Evolutionary conservation across 257 asterid genomes (phyloP).

Genomic region (Knoxia roxburghii): DNA sequence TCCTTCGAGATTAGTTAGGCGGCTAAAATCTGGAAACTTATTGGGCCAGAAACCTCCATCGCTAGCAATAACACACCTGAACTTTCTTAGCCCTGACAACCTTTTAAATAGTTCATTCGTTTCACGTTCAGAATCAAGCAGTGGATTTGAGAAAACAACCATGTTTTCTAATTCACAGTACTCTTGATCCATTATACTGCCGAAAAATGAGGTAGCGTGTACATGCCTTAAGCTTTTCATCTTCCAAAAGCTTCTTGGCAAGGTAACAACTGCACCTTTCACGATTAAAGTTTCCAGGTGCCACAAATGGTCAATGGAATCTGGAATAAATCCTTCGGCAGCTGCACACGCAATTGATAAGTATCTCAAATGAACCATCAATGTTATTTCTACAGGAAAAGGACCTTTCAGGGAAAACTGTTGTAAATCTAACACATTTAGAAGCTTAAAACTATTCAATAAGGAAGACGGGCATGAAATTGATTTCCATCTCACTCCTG

Average conservation of each 20-base stretch:
- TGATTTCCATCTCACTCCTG: not conserved
- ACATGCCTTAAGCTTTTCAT: slow-evolving; percentile 16
- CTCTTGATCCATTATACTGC: not conserved
- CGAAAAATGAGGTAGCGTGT: not conserved
- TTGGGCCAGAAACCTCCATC: not conserved
- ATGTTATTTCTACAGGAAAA: slow-evolving; percentile 6
- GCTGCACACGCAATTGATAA: not conserved
- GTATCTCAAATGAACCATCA: slow-evolving; percentile 11
- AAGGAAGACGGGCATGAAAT: not conserved
- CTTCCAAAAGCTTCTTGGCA: slow-evolving; percentile 8
- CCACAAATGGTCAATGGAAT: slow-evolving; percentile 2
- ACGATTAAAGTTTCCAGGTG: slow-evolving; percentile 6
- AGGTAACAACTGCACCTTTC: not conserved
- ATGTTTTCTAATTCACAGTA: not conserved
- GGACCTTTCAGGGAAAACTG: not conserved
- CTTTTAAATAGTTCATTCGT: slow-evolving; percentile 8
- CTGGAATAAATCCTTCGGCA: not conserved
- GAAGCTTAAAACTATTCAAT: slow-evolving; percentile 4
- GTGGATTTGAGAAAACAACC: not conserved
- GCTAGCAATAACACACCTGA: slow-evolving; percentile 6
- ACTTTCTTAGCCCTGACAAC: slow-evolving; percentile 10
- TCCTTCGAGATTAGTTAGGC: slow-evolving; percentile 8
- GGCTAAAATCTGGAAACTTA: slow-evolving; percentile 6
- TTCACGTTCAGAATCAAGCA: not conserved
- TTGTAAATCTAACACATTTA: slow-evolving; percentile 15